Evolutionary conservation across 768 basidiomycete species (phyloP), one percentile per base, ranked within the genome.

Genomic region (Phaeolepiota aurea): DNA sequence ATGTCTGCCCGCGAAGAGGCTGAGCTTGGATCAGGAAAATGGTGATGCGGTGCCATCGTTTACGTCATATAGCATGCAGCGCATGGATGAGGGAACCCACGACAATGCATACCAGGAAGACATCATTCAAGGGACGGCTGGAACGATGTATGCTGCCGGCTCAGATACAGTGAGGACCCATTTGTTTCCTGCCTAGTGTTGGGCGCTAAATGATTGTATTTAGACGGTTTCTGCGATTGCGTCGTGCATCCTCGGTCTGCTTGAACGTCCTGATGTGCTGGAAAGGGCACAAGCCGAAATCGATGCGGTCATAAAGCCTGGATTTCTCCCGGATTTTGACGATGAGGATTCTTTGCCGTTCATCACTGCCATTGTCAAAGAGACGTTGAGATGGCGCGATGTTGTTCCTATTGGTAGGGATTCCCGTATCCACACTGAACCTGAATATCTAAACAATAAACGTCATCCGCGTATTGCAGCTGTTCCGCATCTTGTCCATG

Each of bases 231-330:
- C 57, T 13, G 48, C 52, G 0, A 45, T 64, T 11, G 43, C 46
- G 9, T 54, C 50, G 1, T 64, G 63, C 43, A 54, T 67, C 28
- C 41, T 64, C 2, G 55, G 49, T 3, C 57, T 66, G 39, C 44
- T 58, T 1, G 42, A 55, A 9, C 43, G 57, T 33, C 64, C 59
- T 1, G 53, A 62, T 3, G 54, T 57, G 5, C 48, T 61, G 5
- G 48, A 45, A 23, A 59, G 51, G 33, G 64, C 62, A 2, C 64
- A 66, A 37, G 45, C 32, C 3, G 59, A 67, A 37, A 48, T 69
- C 3, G 66, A 65, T 42, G 33, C 47, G 18, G 56, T 64, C 5
- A 30, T 64, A 4, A 56, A 60, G 13, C 38, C 44, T 3, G 54
- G 55, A 14, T 43, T 55, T 32, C 46, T 68, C 9, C 67, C 67